Percentiles rank a stretch among this genome's conserved stretches.
phyloP scores from a whole-genome alignment of 306 rosid genomes.

The Fragaria iinumae region DNA sequence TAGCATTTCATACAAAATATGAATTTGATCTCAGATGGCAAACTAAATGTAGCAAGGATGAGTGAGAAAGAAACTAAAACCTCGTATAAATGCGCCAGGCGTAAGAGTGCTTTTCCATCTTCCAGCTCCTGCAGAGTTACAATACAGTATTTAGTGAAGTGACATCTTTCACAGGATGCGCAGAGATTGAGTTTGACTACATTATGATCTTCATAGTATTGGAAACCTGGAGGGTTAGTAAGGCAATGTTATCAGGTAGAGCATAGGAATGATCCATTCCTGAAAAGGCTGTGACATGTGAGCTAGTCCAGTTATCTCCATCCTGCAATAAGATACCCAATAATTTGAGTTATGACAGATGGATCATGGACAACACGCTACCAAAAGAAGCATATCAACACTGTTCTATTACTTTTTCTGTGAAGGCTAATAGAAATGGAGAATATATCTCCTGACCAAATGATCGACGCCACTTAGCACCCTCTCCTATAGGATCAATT shows the following conservation, averaged over 20 bases:
- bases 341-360: constrained; percentile 1
- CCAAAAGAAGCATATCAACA: background rate
- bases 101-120: constrained; percentile 58
- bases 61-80: constrained; percentile 33
- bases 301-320: constrained; percentile 52
- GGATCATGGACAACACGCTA: background rate
- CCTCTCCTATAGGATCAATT: constrained; percentile 71
- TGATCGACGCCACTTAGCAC: constrained; percentile 85
- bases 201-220: too few relatives aligned
- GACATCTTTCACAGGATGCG: too few relatives aligned
- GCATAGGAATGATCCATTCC: constrained; percentile 56
- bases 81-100: constrained; percentile 77
- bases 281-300: constrained; percentile 53
- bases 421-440: constrained; percentile 74
- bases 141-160: background rate
- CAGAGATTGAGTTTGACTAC: too few relatives aligned
- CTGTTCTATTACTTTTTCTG: constrained; percentile 47
- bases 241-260: constrained; percentile 68
- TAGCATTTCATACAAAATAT: constrained; percentile 27
- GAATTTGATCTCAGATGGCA: background rate
- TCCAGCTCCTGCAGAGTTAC: constrained; percentile 56
- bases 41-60: background rate
- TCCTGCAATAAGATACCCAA: constrained; percentile 35
- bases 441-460: constrained; percentile 81
- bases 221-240: constrained; percentile 70